phyloP scores from a whole-genome alignment of 441 rosid species.

The Adansonia gregorii region DNA sequence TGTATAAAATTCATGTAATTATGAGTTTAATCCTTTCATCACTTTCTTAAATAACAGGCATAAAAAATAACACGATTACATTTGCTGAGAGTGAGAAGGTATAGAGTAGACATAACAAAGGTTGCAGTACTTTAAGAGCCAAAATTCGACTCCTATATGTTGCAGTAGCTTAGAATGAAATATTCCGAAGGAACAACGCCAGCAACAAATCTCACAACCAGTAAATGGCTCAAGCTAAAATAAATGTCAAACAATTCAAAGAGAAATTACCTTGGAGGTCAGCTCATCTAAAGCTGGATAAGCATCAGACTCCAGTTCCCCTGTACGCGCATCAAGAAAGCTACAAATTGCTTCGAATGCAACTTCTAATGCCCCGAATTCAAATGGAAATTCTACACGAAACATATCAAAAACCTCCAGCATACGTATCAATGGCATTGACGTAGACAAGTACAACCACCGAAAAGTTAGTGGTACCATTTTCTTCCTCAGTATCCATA shows the following conservation, averaged over 20 bases:
- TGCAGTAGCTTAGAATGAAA: neutral
- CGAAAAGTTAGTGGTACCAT: conserved; percentile 32
- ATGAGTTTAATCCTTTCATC: neutral
- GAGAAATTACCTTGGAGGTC: conserved; percentile 41
- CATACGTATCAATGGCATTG: neutral
- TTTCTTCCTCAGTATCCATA: conserved; percentile 36
- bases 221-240: neutral
- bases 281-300: conserved; percentile 60
- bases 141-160: neutral
- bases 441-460: neutral
- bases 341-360: conserved; percentile 59
- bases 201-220: neutral
- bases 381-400: conserved; percentile 52
- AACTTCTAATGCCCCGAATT: conserved; percentile 56
- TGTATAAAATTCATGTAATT: neutral
- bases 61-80: neutral
- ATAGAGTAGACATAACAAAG: neutral
- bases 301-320: conserved; percentile 48
- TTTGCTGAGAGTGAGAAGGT: neutral
- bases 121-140: neutral
- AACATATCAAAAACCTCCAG: conserved; percentile 17
- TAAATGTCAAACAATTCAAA: neutral
- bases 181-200: neutral
- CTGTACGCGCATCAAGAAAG: conserved; percentile 54
- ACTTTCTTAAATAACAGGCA: neutral